phyloP scores from a whole-genome alignment of 305 asterid genomes.

The Fraxinus angustifolia region DNA sequence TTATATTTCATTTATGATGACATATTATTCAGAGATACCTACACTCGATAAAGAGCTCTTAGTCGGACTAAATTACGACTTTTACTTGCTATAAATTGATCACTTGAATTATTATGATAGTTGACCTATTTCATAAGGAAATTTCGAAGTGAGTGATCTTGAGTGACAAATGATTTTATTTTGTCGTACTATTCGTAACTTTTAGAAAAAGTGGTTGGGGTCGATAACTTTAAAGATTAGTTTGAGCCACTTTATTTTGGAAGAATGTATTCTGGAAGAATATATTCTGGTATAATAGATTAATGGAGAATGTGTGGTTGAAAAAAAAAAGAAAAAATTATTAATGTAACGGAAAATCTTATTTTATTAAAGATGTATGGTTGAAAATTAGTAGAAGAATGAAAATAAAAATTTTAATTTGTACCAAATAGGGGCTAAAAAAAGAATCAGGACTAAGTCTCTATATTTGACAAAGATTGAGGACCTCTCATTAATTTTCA shows the following conservation, averaged over 20 bases:
- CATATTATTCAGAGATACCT: too few species aligned
- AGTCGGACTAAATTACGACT: background rate
- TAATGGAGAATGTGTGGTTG: too few species aligned
- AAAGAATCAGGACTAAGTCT: background rate
- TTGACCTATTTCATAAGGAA: background rate
- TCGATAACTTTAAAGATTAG: background rate
- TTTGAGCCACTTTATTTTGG: too few species aligned
- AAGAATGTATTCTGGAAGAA: too few species aligned
- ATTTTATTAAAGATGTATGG: too few species aligned
- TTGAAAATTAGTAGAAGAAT: too few species aligned
- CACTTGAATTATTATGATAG: background rate
- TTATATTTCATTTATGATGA: background rate
- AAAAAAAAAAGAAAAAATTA: too few species aligned
- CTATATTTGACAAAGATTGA: background rate
- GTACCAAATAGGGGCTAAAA: too few species aligned
- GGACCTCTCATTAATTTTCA: background rate
- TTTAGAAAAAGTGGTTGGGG: background rate
- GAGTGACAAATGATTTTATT: too few species aligned
- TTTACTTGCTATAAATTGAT: background rate
- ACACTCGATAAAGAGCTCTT: background rate
- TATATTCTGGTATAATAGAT: too few species aligned
- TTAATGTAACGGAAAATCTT: too few species aligned
- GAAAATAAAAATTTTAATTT: too few species aligned
- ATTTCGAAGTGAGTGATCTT: background rate
- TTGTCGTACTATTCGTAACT: background rate